Conservation (phyloP, 2,329 filamentous ascomycete species). For the Penicillium occitanis region DNA sequence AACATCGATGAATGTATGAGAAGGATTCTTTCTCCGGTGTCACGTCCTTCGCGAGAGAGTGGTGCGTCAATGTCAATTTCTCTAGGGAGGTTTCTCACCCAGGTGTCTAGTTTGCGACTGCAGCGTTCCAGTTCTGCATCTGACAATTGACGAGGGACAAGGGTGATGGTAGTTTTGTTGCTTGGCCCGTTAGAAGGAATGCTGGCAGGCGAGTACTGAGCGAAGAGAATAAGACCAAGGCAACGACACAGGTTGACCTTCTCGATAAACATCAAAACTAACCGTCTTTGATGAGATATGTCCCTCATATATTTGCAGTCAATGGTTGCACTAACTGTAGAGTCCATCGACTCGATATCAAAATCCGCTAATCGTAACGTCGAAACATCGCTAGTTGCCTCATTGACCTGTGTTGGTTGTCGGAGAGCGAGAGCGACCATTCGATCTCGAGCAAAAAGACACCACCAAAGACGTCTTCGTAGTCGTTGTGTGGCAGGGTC, state of each 20-base stretch:
- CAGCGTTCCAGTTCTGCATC: constrained; percentile 73
- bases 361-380: constrained; percentile 80
- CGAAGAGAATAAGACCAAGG: constrained; percentile 79
- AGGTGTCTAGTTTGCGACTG: constrained; percentile 71
- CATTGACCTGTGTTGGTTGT: constrained; percentile 81
- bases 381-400: constrained; percentile 83
- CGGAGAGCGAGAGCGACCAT: constrained; percentile 86
- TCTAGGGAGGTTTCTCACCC: constrained; percentile 67
- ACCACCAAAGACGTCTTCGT: constrained; percentile 93
- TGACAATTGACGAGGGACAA: constrained; percentile 77
- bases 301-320: constrained; percentile 68
- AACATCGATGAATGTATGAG: constrained; percentile 73
- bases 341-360: constrained; percentile 65
- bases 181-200: constrained; percentile 64
- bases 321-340: constrained; percentile 64
- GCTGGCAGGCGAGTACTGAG: constrained; percentile 83
- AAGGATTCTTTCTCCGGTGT: constrained; percentile 47
- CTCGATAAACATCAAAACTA: constrained; percentile 81
- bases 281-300: constrained; percentile 66
- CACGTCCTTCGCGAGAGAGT: constrained; percentile 60
- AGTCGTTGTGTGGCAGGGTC: constrained; percentile 66
- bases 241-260: constrained; percentile 84
- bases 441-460: constrained; percentile 85
- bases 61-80: constrained; percentile 66
- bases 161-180: constrained; percentile 72